Base-by-base conservation (phyloP, 768 basidiomycete genomes). In the Coprinellus aureogranulatus region DNA sequence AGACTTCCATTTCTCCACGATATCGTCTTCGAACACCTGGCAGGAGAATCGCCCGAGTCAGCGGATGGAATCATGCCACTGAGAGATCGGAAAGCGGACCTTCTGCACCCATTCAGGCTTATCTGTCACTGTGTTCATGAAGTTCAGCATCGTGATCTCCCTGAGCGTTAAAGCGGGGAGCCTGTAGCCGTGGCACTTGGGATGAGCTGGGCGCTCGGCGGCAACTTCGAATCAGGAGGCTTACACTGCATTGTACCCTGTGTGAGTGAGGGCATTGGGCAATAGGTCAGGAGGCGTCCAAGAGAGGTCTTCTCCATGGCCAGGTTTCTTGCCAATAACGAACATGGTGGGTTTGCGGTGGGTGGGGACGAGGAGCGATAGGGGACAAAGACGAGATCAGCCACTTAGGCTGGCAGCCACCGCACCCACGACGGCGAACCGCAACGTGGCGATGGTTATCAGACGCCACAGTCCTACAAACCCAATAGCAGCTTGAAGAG, bases 51-150 rank as follows among this genome's bases (percentile, higher is more conserved):
- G n/a, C n/a, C n/a, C n/a, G n/a, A n/a, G n/a, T n/a, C n/a, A n/a
- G n/a, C n/a, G n/a, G n/a, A n/a, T n/a, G n/a, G n/a, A n/a, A n/a
- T n/a, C n/a, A n/a, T n/a, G n/a, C n/a, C n/a, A n/a, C 31, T 1
- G 20, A 6, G n/a, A n/a, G n/a, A n/a, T n/a, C n/a, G n/a, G 20
- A 16, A 1, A 14, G 20, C 10, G 23, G 34, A 70, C 74, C 62
- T 76, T 73, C 27, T 50, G 46, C 40, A 70, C 51, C 75, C 73
- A 75, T 9, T 70, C 65, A 0, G 63, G 56, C 59, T 76, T 73
- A 47, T 76, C 72, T 0, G 73, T 74, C 11, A 72, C 54, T 27
- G 45, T 54, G 57, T 76, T 72, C 72, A 76, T 75, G 42, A 76
- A 63, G 10, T 63, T 65, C 16, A 73, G 55, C 75, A 75, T 76